Conservation (phyloP, 2,329 filamentous ascomycete genomes). For the Fusarium heterosporum region DNA sequence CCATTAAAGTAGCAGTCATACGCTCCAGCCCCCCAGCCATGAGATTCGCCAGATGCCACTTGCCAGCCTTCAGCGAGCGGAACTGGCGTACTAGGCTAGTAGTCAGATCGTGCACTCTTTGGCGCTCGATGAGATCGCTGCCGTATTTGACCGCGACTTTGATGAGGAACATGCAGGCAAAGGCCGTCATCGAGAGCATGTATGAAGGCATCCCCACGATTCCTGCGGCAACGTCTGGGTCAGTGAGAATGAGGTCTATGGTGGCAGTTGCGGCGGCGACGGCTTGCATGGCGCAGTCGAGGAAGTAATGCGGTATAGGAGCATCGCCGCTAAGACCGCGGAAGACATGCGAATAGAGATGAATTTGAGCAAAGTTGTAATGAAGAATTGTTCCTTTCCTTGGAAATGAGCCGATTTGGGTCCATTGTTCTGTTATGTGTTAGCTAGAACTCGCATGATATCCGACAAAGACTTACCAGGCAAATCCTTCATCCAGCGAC, state of each 20-base stretch:
- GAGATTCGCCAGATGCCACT: constrained; percentile 61
- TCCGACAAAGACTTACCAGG: constrained; percentile 41
- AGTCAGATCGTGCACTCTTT: constrained; percentile 54
- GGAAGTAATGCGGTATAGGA: constrained; percentile 52
- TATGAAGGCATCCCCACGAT: constrained; percentile 62
- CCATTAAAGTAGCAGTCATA: constrained; percentile 47
- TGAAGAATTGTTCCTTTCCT: constrained; percentile 56
- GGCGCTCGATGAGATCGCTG: constrained; percentile 56
- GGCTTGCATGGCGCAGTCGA: constrained; percentile 50
- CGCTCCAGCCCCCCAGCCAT: constrained; percentile 62
- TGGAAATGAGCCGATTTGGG: constrained; percentile 55
- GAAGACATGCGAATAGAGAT: constrained; percentile 57
- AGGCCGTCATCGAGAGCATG: constrained; percentile 64
- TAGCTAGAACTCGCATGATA: accelerated
- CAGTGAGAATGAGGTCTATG: constrained; percentile 57
- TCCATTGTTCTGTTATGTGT: constrained; percentile 52
- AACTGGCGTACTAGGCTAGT: constrained; percentile 56
- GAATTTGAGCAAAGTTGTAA: constrained; percentile 57
- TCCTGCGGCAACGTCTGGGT: constrained; percentile 56
- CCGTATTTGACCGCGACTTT: constrained; percentile 60
- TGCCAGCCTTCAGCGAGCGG: constrained; percentile 55
- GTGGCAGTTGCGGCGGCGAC: constrained; percentile 57
- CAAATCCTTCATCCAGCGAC: constrained; percentile 52
- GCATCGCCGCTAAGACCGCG: constrained; percentile 52
- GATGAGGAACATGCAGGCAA: constrained; percentile 64